Evolutionary conservation across 78 protist genomes (phyloP).

Genomic region (Protostelium mycophagum): DNA sequence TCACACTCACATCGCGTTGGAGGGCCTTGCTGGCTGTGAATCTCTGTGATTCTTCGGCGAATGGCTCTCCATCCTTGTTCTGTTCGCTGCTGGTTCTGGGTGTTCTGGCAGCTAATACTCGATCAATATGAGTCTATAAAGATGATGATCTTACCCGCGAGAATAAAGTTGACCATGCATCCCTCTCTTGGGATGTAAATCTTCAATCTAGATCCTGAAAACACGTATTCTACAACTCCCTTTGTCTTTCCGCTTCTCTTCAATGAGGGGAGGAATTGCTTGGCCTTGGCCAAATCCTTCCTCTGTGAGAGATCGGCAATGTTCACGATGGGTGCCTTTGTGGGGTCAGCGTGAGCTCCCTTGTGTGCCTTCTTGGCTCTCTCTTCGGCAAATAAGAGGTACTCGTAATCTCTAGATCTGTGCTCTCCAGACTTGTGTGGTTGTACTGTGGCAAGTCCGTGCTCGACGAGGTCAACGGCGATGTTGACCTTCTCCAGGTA

Average conservation of each 20-base stretch:
- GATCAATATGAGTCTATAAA: background rate
- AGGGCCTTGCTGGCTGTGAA: background rate
- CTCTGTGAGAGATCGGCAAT: constrained; percentile 37
- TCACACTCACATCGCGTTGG: background rate
- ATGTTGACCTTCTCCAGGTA: constrained; percentile 53
- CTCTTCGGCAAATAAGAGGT: constrained; percentile 46
- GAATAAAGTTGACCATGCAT: constrained; percentile 40
- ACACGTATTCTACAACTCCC: constrained; percentile 42
- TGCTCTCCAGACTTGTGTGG: constrained; percentile 50
- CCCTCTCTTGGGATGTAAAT: constrained; percentile 44
- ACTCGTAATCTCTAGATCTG: constrained; percentile 43
- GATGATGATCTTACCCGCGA: constrained; percentile 4
- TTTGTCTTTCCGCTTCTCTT: constrained; percentile 3
- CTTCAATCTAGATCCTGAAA: constrained; percentile 50
- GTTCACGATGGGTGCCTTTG: constrained; percentile 22
- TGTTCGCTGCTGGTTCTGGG: background rate
- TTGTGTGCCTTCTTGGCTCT: constrained; percentile 45
- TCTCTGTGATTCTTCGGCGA: background rate
- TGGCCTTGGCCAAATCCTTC: constrained; percentile 34
- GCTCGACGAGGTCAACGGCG: constrained; percentile 39
- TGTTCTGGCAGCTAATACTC: background rate
- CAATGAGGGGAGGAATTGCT: constrained; percentile 29
- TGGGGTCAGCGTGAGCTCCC: constrained; percentile 26
- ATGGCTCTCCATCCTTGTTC: background rate
- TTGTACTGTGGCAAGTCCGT: constrained; percentile 38